Base-by-base conservation (phyloP, 176 grass and related monocot genomes). In the Bromus sterilis region DNA sequence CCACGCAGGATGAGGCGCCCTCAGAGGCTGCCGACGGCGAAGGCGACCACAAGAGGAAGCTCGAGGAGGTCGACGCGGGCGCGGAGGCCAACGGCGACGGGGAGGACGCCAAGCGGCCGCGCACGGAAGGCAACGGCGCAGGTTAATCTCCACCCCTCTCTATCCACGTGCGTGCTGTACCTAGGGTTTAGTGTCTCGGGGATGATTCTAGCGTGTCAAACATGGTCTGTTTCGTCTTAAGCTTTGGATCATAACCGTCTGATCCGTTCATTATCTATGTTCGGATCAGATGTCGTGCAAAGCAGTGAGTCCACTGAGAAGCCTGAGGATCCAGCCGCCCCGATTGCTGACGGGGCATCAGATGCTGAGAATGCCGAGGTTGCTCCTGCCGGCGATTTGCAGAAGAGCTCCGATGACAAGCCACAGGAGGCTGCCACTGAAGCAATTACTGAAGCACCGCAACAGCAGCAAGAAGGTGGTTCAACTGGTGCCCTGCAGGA, bases 11-110 rank as follows among this genome's bases (percentile, higher is more conserved):
- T 11, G 84, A 66, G 11, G 30, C 67, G 2, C 9, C n/a, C 49
- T 6, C 7, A 32, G 75, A 77, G 64, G 31, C 58, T 29, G n/a
- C 51, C 20, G 81, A 78, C 42, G 83, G 64, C 40, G 80, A 84
- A 11, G 83, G 41, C 49, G 88, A 87, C 40, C 61, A 79, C 74
- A 88, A 91, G 79, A 83, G 91, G 84, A 88, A 91, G 79, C 83
- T 90, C 37, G 89, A 75, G 62, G 80, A 85, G 41, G 71, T 76
- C 29, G 62, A 51, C 37, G 46, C 46, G 5, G 72, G 44, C 34
- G 71, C 62, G 26, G 84, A 92, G 28, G 59, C 67, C 43, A 84
- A 57, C 74, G 80, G 56, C 60, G 68, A 8, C 30, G 80, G 57
- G 43, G 89, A 89, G 55, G 91, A 91, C 21, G 79, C 79, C 39